These are phyloP conservation scores for Knufia fluminis DNA, from an alignment of 2,329 filamentous ascomycete genomes.

Conservation along the genomic window DNA sequence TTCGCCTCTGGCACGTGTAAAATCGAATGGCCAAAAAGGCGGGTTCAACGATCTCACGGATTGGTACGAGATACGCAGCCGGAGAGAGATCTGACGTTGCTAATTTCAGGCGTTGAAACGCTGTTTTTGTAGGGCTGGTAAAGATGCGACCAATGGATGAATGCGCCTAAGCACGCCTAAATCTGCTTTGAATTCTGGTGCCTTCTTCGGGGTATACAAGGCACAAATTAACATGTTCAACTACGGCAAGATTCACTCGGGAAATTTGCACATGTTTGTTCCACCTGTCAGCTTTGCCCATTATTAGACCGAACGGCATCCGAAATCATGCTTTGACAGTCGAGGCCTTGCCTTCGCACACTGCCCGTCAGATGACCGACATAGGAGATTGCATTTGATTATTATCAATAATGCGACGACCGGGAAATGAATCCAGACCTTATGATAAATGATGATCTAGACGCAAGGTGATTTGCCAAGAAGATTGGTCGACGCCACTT, in stretches of 20 bases:
- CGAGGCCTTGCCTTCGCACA: no score
- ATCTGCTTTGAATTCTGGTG: neutral
- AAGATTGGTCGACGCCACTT: no score
- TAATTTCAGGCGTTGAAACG: neutral
- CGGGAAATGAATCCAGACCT: no score
- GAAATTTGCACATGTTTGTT: neutral
- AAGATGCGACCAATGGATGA: neutral
- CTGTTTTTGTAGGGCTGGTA: no score
- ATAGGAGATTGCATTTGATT: neutral
- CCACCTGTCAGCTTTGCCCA: neutral
- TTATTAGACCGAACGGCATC: neutral
- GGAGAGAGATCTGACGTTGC: neutral
- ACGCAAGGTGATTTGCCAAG: no score
- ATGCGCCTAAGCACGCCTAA: neutral
- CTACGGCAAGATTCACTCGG: neutral
- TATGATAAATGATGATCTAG: no score
- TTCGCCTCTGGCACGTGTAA: conserved; percentile 2
- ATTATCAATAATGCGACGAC: no score
- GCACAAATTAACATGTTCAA: neutral
- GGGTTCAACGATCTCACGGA: neutral
- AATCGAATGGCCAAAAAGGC: neutral
- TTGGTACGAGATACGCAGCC: neutral
- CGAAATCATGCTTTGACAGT: no score
- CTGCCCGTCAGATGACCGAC: neutral
- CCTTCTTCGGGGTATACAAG: neutral